Evolutionary conservation across 2,329 filamentous ascomycete genomes (phyloP).

Genomic region (Colletotrichum sp.): DNA sequence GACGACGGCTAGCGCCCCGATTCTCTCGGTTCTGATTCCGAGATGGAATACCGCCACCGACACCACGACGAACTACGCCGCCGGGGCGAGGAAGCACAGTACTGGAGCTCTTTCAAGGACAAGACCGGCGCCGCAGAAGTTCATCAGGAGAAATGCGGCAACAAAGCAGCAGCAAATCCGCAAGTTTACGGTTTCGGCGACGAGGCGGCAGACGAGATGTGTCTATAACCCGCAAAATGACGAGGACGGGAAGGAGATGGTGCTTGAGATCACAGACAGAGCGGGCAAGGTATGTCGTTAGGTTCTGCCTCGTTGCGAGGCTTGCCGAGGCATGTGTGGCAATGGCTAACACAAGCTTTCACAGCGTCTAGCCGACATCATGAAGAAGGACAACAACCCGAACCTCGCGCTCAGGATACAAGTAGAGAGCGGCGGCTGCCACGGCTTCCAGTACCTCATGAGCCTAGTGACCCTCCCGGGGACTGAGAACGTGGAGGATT

Average conservation of each 20-base stretch:
- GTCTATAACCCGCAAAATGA: slow-evolving; percentile 77
- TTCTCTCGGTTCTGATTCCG: slow-evolving; percentile 42
- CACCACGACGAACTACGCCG: neutral
- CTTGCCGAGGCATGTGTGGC: neutral
- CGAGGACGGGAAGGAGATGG: slow-evolving; percentile 85
- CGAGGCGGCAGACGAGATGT: slow-evolving; percentile 49
- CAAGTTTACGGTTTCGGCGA: slow-evolving; percentile 42
- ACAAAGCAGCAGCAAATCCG: slow-evolving; percentile 9
- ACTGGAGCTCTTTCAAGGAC: neutral
- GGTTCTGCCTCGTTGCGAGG: neutral
- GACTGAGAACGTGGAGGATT: slow-evolving; percentile 33
- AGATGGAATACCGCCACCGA: slow-evolving; percentile 10
- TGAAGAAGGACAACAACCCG: slow-evolving; percentile 74
- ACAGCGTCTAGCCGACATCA: slow-evolving; percentile 78
- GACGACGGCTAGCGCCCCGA: slow-evolving; percentile 26
- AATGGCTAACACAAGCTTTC: neutral
- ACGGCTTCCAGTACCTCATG: slow-evolving; percentile 98
- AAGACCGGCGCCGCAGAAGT: neutral
- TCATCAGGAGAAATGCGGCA: neutral
- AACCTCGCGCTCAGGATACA: slow-evolving; percentile 87
- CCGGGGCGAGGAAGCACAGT: neutral
- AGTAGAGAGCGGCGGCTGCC: slow-evolving; percentile 92
- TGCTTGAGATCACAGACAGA: slow-evolving; percentile 81
- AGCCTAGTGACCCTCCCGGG: slow-evolving; percentile 71
- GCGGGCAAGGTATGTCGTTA: slow-evolving; percentile 70